phyloP scores from a whole-genome alignment of 495 filamentous ascomycete genomes.

The Aspergillus biplanus region DNA sequence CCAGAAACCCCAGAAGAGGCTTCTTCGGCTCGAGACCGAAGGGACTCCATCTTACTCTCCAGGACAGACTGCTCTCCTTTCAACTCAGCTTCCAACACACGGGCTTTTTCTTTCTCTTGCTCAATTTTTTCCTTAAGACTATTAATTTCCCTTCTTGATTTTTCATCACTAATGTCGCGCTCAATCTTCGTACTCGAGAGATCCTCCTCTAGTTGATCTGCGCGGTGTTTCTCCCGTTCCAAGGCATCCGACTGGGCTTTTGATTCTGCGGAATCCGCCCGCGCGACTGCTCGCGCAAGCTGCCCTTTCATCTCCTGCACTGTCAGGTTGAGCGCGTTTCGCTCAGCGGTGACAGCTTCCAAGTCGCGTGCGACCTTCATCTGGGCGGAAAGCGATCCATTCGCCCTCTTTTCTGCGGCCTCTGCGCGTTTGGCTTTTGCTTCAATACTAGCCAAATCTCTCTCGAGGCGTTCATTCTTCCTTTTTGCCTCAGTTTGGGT shows the following conservation, averaged over 20 bases:
- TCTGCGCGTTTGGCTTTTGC: conserved; percentile 66
- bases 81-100: conserved; percentile 74
- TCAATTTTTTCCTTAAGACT: conserved; percentile 73
- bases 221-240: conserved; percentile 68
- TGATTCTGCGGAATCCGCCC: conserved; percentile 68
- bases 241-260: conserved; percentile 68
- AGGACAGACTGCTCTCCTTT: conserved; percentile 78
- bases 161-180: conserved; percentile 71
- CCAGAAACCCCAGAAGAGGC: conserved; percentile 78
- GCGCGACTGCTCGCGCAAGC: conserved; percentile 67
- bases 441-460: conserved; percentile 58
- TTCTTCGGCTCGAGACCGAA: conserved; percentile 86
- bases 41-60: conserved; percentile 88
- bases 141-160: conserved; percentile 66
- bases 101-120: conserved; percentile 72
- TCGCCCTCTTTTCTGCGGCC: conserved; percentile 65
- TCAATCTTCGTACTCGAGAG: conserved; percentile 74
- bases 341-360: conserved; percentile 65
- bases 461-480: conserved; percentile 68
- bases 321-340: conserved; percentile 63
- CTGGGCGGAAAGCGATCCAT: conserved; percentile 67
- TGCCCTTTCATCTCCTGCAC: conserved; percentile 73
- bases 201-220: conserved; percentile 72
- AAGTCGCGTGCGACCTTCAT: conserved; percentile 71
- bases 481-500: conserved; percentile 48